Evolutionary conservation across 257 asterid species (phyloP).

Genomic region (Scutellaria baicalensis): DNA sequence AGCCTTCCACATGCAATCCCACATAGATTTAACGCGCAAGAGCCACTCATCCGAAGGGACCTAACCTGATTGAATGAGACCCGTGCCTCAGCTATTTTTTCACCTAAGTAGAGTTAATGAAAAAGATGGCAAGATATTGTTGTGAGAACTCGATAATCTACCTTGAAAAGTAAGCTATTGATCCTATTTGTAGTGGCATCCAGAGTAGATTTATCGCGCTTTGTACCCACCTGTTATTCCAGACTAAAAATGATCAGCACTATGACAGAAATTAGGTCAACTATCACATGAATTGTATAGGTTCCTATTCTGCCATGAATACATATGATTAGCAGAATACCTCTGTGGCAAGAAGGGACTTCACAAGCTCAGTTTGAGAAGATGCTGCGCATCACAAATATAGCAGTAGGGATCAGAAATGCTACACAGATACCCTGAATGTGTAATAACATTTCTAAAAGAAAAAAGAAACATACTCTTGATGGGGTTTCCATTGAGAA

Average conservation of each 20-base stretch:
- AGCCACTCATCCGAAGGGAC: constrained; percentile 83
- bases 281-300: no score
- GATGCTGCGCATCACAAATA: constrained; percentile 45
- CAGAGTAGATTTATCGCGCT: constrained; percentile 59
- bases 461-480: constrained; percentile 34
- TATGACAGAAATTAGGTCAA: not conserved
- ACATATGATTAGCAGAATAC: constrained; percentile 24
- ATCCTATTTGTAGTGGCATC: constrained; percentile 66
- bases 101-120: not conserved
- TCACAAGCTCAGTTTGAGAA: constrained; percentile 73
- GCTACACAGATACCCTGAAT: not conserved
- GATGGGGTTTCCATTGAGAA: constrained; percentile 65
- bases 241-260: constrained; percentile 5
- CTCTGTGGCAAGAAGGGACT: constrained; percentile 86
- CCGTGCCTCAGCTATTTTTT: not conserved
- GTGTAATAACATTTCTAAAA: not conserved
- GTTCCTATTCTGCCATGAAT: not conserved
- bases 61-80: constrained; percentile 48
- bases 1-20: constrained; percentile 88
- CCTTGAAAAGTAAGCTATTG: constrained; percentile 74
- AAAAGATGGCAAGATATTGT: no score
- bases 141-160: not conserved
- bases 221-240: constrained; percentile 60
- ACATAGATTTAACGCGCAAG: constrained; percentile 83
- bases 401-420: not conserved